phyloP scores from a whole-genome alignment of 2,329 filamentous ascomycete genomes.

The Neonectria coccinea region DNA sequence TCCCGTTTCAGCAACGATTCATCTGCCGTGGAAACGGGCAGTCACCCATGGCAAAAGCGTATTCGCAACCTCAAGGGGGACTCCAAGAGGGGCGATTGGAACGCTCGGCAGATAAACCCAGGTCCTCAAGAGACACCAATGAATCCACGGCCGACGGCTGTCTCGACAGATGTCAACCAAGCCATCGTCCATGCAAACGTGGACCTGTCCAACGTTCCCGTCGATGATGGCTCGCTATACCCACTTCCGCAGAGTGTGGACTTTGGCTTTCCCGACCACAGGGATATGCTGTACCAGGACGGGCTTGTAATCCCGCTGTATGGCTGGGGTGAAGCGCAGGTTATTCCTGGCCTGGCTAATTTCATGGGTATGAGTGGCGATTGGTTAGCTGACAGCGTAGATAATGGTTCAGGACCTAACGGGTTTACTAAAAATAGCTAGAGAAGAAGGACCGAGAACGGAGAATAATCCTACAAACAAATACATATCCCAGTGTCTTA shows the following conservation, averaged over 20 bases:
- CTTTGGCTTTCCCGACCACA: background rate
- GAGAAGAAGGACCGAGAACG: too few relatives aligned
- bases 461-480: too few relatives aligned
- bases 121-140: background rate
- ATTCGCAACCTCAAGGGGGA: constrained; percentile 9
- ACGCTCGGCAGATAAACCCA: background rate
- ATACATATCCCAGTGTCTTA: too few relatives aligned
- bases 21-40: background rate
- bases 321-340: constrained; percentile 15
- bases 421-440: too few relatives aligned
- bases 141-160: background rate
- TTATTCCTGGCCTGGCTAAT: constrained; percentile 18
- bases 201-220: background rate
- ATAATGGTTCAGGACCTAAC: too few relatives aligned
- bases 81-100: background rate
- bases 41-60: constrained; percentile 20
- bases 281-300: constrained; percentile 4
- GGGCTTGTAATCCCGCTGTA: background rate
- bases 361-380: constrained; percentile 18
- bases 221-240: constrained; percentile 2
- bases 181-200: background rate
- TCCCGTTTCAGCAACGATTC: background rate
- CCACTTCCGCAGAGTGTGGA: background rate
- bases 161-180: background rate
- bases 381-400: constrained; percentile 9